Conservation (phyloP, 176 grass and related monocot genomes). For the Cocos nucifera region DNA sequence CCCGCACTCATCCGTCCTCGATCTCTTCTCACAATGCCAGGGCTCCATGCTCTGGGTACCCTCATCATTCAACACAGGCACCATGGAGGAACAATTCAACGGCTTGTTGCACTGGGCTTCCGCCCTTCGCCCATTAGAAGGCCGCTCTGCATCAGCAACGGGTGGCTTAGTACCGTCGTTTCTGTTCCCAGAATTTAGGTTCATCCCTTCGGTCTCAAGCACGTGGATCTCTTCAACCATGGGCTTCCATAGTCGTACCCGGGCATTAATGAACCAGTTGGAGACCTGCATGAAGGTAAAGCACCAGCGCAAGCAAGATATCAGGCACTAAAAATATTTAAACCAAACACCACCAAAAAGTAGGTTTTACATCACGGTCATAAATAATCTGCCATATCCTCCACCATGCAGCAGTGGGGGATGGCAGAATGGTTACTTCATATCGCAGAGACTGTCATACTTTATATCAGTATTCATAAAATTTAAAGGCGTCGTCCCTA, state of each 20-base stretch:
- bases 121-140: neutral
- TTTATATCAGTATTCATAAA: no score
- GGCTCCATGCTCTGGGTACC: neutral
- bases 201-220: constrained; percentile 38
- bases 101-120: constrained; percentile 4
- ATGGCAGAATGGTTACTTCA: no score
- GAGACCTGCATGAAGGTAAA: constrained; percentile 28
- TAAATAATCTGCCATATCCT: no score
- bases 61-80: neutral
- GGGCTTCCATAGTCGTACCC: constrained; percentile 55
- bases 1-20: constrained; percentile 22
- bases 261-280: constrained; percentile 57
- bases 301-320: neutral
- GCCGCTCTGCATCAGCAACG: neutral
- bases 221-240: constrained; percentile 59
- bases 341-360: no score
- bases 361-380: no score
- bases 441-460: no score
- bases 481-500: no score
- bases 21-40: constrained; percentile 31
- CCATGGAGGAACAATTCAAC: constrained; percentile 1
- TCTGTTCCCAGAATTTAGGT: neutral
- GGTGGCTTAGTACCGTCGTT: neutral
- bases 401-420: no score
- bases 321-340: no score